Conservation (phyloP, 1,284 basidiomycete species). For the Ganoderma lingzhi region DNA sequence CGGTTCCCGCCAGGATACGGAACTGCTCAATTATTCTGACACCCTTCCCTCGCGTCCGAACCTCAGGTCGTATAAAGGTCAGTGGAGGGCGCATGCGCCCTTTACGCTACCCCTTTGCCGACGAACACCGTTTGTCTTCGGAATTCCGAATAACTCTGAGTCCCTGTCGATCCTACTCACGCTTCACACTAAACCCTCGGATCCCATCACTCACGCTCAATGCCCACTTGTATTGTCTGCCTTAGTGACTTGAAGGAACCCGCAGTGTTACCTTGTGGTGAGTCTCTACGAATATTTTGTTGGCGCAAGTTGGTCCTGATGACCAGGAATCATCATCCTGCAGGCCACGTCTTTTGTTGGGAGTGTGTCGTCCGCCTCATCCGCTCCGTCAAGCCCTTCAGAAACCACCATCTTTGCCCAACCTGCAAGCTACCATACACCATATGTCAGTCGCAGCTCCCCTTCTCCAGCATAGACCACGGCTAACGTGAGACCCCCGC, state of each 20-base stretch:
- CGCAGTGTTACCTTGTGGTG: conserved; percentile 69
- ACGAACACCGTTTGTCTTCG: conserved; percentile 3
- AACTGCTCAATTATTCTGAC: not conserved
- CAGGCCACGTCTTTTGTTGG: conserved; percentile 68
- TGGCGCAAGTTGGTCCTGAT: conserved; percentile 10
- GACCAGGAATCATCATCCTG: not conserved
- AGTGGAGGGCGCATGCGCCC: not conserved
- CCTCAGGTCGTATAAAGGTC: conserved; percentile 23
- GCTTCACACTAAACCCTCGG: not conserved
- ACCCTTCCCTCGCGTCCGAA: conserved; percentile 16
- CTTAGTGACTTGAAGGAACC: conserved; percentile 57
- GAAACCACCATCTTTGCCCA: conserved; percentile 58
- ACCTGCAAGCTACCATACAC: conserved; percentile 59
- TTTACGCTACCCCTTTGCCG: conserved; percentile 9
- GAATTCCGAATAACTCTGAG: not conserved
- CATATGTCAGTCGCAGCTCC: conserved; percentile 43
- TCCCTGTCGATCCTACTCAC: conserved; percentile 2
- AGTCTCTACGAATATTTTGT: conserved; percentile 28
- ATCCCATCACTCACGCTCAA: conserved; percentile 20
- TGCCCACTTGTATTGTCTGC: conserved; percentile 63
- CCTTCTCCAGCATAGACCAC: conserved; percentile 4
- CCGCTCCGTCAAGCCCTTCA: conserved; percentile 53
- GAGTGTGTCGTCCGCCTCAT: conserved; percentile 58
- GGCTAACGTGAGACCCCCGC: not conserved
- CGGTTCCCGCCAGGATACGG: conserved; percentile 33